phyloP scores from a whole-genome alignment of 345 rosid genomes.

The Eucalyptus pauciflora region DNA sequence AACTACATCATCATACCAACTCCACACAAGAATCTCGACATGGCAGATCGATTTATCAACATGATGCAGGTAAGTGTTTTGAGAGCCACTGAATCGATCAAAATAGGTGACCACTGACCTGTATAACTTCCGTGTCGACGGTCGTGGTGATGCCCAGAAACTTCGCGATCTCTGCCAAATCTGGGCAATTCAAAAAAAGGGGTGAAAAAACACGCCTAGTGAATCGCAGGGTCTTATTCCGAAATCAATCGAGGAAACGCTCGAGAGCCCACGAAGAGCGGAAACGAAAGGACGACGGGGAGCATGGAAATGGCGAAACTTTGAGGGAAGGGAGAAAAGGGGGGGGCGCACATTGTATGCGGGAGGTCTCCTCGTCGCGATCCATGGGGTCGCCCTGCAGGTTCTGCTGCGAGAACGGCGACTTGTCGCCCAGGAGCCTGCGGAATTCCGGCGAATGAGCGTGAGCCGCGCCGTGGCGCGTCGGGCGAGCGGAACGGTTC shows the following conservation, averaged over 20 bases:
- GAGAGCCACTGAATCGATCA: background rate
- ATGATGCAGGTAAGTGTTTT: background rate
- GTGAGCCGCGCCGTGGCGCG: too few species aligned
- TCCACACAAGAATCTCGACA: background rate
- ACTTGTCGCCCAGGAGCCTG: constrained; percentile 86
- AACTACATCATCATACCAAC: background rate
- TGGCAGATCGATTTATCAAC: background rate
- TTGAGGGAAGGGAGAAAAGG: background rate
- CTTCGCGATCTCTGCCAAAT: constrained; percentile 94
- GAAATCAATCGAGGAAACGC: background rate
- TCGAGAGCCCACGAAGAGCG: background rate
- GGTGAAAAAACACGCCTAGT: background rate
- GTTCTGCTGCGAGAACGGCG: constrained; percentile 90
- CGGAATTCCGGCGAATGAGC: background rate
- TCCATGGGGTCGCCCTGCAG: constrained; percentile 73
- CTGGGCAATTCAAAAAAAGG: constrained; percentile 7
- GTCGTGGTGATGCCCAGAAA: constrained; percentile 76
- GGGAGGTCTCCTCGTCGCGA: constrained; percentile 94
- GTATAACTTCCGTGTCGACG: constrained; percentile 81
- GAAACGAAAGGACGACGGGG: background rate
- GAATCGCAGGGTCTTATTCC: background rate
- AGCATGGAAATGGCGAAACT: background rate
- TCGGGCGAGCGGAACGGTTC: background rate
- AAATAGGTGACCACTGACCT: constrained; percentile 19
- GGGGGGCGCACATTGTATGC: constrained; percentile 55